Conservation (phyloP, 208 protist genomes). For the Leishmania guyanensis region DNA sequence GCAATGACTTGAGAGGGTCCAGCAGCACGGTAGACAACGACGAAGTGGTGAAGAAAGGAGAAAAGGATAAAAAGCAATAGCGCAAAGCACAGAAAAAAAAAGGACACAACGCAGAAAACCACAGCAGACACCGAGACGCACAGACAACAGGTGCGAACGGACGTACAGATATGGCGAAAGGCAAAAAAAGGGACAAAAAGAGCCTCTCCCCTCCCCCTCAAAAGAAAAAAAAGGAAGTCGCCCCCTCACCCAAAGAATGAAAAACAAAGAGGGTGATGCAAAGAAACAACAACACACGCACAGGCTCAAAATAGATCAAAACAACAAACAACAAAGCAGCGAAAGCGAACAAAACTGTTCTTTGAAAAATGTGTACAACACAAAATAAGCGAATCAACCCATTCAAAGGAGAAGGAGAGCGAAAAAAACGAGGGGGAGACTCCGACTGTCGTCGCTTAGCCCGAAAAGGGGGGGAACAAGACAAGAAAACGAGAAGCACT, state of each 20-base stretch:
- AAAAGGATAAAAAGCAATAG: neutral
- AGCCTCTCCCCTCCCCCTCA: neutral
- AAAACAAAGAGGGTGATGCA: neutral
- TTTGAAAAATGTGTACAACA: neutral
- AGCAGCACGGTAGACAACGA: neutral
- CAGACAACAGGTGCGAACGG: neutral
- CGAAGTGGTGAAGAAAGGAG: neutral
- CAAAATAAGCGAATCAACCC: neutral
- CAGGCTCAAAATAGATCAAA: neutral
- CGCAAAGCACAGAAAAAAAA: neutral
- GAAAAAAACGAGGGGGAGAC: neutral
- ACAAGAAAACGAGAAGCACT: neutral
- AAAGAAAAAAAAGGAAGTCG: constrained; percentile 1
- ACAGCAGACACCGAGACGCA: neutral
- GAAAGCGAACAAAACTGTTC: neutral
- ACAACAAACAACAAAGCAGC: neutral
- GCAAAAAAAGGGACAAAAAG: constrained; percentile 4
- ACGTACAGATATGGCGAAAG: neutral
- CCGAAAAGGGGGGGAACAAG: neutral
- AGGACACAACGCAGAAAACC: neutral
- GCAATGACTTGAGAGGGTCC: neutral
- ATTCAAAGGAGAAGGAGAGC: neutral
- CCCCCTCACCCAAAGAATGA: neutral
- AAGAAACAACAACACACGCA: neutral
- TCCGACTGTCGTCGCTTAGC: neutral